These are phyloP conservation scores for Diaporthe caulivora DNA, from an alignment of 2,329 filamentous ascomycete genomes.

Conservation along the genomic window DNA sequence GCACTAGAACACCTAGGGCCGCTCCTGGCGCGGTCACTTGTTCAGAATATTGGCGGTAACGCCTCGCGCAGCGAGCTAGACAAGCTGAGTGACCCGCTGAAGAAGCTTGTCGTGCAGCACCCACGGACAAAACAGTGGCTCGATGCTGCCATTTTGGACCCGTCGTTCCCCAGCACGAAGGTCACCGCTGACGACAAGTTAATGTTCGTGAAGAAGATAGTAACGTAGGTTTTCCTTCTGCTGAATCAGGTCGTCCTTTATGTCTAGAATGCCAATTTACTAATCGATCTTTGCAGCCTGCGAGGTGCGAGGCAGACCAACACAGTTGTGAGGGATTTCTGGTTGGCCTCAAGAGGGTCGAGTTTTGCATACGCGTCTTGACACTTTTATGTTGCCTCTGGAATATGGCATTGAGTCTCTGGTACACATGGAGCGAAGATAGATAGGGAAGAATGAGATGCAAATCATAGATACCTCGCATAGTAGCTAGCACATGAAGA, in stretches of 20 bases:
- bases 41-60: constrained; percentile 76
- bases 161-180: constrained; percentile 70
- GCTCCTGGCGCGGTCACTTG: constrained; percentile 68
- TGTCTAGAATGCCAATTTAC: neutral
- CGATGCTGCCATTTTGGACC: constrained; percentile 67
- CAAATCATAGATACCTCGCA: constrained; percentile 33
- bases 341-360: constrained; percentile 74
- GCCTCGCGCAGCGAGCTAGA: constrained; percentile 80
- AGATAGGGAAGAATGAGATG: constrained; percentile 10
- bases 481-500: neutral
- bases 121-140: constrained; percentile 72
- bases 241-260: constrained; percentile 13
- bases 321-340: constrained; percentile 78
- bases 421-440: neutral
- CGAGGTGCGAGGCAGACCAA: constrained; percentile 75
- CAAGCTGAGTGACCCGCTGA: constrained; percentile 76
- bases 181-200: constrained; percentile 71
- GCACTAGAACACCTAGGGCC: constrained; percentile 73
- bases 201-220: constrained; percentile 74
- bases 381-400: constrained; percentile 32
- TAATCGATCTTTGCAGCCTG: constrained; percentile 56
- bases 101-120: constrained; percentile 72
- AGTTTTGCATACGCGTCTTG: constrained; percentile 72
- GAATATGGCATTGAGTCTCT: too few species aligned
- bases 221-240: constrained; percentile 61